Evolutionary conservation across 306 rosid genomes (phyloP), one percentile per base, ranked within the genome.

Genomic region (Castanospermum australe): DNA sequence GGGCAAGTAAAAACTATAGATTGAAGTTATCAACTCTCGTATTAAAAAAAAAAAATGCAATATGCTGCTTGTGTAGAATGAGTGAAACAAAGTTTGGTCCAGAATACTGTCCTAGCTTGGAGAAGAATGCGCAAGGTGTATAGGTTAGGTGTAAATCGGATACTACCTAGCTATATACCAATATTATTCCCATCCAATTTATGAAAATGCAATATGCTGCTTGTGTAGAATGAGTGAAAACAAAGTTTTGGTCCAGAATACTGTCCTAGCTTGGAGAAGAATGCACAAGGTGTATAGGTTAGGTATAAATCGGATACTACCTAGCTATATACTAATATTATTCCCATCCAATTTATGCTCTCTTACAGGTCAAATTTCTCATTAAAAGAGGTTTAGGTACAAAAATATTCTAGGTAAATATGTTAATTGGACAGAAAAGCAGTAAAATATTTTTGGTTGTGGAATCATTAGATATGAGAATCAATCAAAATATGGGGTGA

Each of bases 381-480:
- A 61, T 15, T 61, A 70, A 41, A 21, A 39, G 24, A 70, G 0
- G 54, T 42, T 60, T 69, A 17, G 5, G 18, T 1, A n/a, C 60
- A 41, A 48, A 54, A 50, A 62, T 39, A 71, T 60, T 52, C 72
- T 25, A 41, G 54, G 21, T 36, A 28, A 67, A 76, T 50, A 10
- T 4, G 11, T 59, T 59, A 76, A 50, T 47, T 36, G 30, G 47
- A 57, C 64, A 48, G 38, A 50, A 35, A 61, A 25, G 10, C 2
- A 4, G 64, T 56, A 55, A 65, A 67, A 56, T 45, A 69, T 25
- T 48, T 72, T 48, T 51, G 17, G 51, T 18, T 30, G 62, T 52
- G 67, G 80, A 73, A 73, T 78, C 67, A 66, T 33, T 74, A 59
- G 77, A 79, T 73, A 79, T 84, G 73, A 61, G 70, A 69, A 79